phyloP scores from a whole-genome alignment of 768 basidiomycete genomes.

The Mycena sanguinolenta region DNA sequence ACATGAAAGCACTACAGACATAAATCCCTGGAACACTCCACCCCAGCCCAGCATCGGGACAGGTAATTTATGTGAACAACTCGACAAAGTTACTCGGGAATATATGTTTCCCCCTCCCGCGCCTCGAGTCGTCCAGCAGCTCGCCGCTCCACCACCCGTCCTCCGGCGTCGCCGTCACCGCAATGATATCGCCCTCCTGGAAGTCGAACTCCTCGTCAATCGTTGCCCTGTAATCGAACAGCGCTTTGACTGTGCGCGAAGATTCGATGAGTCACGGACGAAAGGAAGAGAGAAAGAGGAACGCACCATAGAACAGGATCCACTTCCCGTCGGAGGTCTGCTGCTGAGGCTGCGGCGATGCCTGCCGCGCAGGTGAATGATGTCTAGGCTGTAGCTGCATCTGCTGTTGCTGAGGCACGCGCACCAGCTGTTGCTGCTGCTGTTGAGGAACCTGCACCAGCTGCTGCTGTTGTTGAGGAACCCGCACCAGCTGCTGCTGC shows the following conservation, averaged over 20 bases:
- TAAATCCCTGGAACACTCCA: not conserved
- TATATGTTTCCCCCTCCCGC: slow-evolving; percentile 79
- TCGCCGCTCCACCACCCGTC: slow-evolving; percentile 99
- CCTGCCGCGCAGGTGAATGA: slow-evolving; percentile 55
- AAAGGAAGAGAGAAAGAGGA: slow-evolving; percentile 19
- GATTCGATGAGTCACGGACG: slow-evolving; percentile 14
- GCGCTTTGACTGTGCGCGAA: slow-evolving; percentile 77
- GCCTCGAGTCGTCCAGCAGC: slow-evolving; percentile 79
- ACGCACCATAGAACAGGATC: slow-evolving; percentile 91
- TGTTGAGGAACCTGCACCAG: slow-evolving; percentile 25
- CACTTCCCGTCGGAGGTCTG: slow-evolving; percentile 83
- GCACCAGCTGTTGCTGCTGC: slow-evolving; percentile 35
- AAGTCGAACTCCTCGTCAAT: slow-evolving; percentile 97
- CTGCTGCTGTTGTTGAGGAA: slow-evolving; percentile 39
- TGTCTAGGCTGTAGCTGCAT: slow-evolving; percentile 45
- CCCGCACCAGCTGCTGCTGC: slow-evolving; percentile 35
- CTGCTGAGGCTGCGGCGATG: slow-evolving; percentile 61
- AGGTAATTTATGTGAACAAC: slow-evolving; percentile 63
- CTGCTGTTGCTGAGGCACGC: slow-evolving; percentile 37
- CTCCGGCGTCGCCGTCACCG: slow-evolving; percentile 92
- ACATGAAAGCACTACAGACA: not conserved
- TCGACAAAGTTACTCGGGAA: slow-evolving; percentile 94
- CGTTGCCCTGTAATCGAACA: slow-evolving; percentile 88
- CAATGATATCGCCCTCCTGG: slow-evolving; percentile 94
- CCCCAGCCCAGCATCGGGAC: slow-evolving; percentile 1